Conservation (phyloP, 257 asterid species). For the Petunia secreta region DNA sequence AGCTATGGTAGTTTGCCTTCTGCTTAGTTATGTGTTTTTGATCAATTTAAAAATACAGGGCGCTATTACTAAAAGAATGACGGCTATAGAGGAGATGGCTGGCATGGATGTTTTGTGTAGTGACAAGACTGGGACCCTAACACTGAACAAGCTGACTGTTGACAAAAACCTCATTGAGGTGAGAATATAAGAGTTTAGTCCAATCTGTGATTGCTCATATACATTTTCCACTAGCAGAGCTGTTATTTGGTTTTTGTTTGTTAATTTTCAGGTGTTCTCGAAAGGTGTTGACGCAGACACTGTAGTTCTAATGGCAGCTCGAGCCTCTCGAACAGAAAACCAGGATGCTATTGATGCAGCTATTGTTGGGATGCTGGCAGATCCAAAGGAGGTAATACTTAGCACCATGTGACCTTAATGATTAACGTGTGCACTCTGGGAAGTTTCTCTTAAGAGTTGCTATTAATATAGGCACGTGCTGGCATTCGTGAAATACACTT, state of each 20-base stretch:
- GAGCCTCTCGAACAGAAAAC: constrained; percentile 87
- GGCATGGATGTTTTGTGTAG: constrained; percentile 99
- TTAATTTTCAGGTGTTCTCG: constrained; percentile 59
- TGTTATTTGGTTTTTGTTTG: neutral
- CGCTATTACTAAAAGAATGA: constrained; percentile 98
- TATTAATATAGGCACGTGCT: constrained; percentile 75
- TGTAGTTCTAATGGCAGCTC: constrained; percentile 89
- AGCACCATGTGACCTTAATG: neutral
- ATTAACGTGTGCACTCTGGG: neutral
- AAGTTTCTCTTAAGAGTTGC: neutral
- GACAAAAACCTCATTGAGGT: constrained; percentile 96
- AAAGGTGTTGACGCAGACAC: constrained; percentile 72
- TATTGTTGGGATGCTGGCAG: constrained; percentile 95
- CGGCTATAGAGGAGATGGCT: constrained; percentile 99
- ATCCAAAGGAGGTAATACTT: constrained; percentile 86
- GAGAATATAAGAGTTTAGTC: constrained; percentile 23
- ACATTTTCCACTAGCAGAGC: neutral
- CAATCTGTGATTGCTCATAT: neutral
- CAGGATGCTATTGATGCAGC: constrained; percentile 98
- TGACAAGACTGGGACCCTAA: constrained; percentile 93
- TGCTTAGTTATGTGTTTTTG: constrained; percentile 14
- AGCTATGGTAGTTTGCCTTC: constrained; percentile 8
- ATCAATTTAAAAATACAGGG: constrained; percentile 50
- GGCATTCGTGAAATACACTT: constrained; percentile 91
- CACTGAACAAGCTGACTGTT: constrained; percentile 92